Evolutionary conservation across 2,329 filamentous ascomycete genomes (phyloP), one percentile per base, ranked within the genome.

Genomic region (Scedosporium apiospermum): DNA sequence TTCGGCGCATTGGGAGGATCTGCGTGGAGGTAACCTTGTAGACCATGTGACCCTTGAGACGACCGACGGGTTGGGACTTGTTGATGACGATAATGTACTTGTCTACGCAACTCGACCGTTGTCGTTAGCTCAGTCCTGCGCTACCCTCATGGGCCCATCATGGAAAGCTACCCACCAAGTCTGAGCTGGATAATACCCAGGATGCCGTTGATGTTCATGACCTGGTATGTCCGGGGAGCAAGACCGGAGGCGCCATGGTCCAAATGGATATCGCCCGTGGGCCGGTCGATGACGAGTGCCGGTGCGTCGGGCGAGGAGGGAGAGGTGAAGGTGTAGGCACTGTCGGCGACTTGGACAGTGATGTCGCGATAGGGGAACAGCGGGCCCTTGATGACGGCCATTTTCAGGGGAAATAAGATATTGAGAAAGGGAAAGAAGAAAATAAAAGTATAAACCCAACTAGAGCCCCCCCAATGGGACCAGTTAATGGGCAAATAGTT

Each of bases 51-150:
- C 95, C 95, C 76, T 93, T 95, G 68, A 99, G 83, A 63, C 93
- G 86, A 65, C 93, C 95, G 75, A 98, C 87, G 44, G 92, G 89
- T 72, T 93, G 87, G 63, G 92, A 90, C 77, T 99, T 98, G 68
- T 90, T 97, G 74, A 99, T 96, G 71, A 96, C 84, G 72, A 99
- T 90, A 71, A 96, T 88, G 82, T 99, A 99, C 76, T 96, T 98
- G 82, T 99, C 85, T 85, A 69, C 30, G 34, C 57, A 26, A 21
- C 6, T 41, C 44, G 62, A 34, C 38, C 21, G 21, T 38, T 21
- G 38, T 38, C 44, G 38, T 38, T 57, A 18, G 38, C 26, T 9
- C 26, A 41, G 23, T 30, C 53, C 23, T 18, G n/a, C 23, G 23
- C 23, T 57, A 57, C 12, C 53, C 23, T 18, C 23, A 63, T 26